phyloP scores from a whole-genome alignment of 257 asterid species.

The Nicotiana attenuata region DNA sequence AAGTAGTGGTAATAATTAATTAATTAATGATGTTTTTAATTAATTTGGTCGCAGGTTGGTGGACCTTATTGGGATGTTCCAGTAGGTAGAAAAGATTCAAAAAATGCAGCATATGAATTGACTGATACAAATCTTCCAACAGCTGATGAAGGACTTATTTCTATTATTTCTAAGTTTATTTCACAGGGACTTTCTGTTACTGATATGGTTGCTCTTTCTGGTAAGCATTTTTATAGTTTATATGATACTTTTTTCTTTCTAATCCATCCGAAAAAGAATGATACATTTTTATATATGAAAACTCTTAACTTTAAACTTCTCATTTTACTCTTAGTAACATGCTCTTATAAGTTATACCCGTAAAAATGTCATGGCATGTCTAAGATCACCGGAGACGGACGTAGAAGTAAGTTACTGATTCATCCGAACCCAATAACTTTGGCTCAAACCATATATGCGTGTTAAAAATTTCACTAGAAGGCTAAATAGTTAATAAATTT shows the following conservation, averaged over 20 bases:
- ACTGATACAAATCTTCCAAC: constrained; percentile 59
- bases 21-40: not conserved
- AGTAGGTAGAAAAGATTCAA: constrained; percentile 77
- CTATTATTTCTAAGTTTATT: constrained; percentile 73
- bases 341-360: not conserved
- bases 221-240: constrained; percentile 18
- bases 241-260: not conserved
- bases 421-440: too few relatives aligned
- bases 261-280: not conserved
- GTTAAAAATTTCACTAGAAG: too few relatives aligned
- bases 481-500: too few relatives aligned
- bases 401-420: too few relatives aligned
- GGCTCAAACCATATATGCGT: too few relatives aligned
- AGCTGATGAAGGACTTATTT: constrained; percentile 64
- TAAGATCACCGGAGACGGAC: not conserved
- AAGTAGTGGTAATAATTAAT: not conserved
- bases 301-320: not conserved
- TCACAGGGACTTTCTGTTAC: constrained; percentile 76
- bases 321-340: not conserved
- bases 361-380: not conserved
- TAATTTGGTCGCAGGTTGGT: constrained; percentile 53
- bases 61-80: constrained; percentile 97
- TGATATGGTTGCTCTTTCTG: constrained; percentile 93
- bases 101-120: constrained; percentile 61
- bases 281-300: not conserved